Conservation (phyloP, 306 rosid species). For the Crataegus laevigata region DNA sequence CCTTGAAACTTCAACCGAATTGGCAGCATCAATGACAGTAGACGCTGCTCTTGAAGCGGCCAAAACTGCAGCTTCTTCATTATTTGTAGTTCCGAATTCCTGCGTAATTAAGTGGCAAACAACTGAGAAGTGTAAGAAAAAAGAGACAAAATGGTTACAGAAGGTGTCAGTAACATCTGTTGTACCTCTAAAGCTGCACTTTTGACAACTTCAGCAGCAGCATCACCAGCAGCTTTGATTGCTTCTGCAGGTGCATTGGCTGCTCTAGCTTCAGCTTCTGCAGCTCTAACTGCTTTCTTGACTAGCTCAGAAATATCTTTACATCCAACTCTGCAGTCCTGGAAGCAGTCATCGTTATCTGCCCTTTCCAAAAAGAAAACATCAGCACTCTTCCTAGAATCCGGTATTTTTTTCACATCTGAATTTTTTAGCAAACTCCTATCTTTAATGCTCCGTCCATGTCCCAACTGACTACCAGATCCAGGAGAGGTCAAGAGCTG, state of each 20-base stretch:
- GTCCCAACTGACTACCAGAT: conserved; percentile 59
- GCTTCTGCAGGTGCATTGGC: conserved; percentile 95
- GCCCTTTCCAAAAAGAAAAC: conserved; percentile 53
- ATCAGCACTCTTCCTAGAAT: conserved; percentile 48
- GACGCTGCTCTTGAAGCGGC: conserved; percentile 88
- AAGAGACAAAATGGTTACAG: neutral
- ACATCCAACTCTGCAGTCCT: conserved; percentile 69
- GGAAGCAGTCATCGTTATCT: conserved; percentile 76
- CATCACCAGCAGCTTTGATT: conserved; percentile 88
- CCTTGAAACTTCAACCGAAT: conserved; percentile 85
- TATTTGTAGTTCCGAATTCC: conserved; percentile 56
- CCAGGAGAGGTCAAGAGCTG: conserved; percentile 59
- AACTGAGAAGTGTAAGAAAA: conserved; percentile 3
- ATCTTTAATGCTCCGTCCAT: conserved; percentile 56
- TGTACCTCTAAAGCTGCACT: conserved; percentile 88
- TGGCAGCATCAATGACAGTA: conserved; percentile 89
- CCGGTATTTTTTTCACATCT: conserved; percentile 52
- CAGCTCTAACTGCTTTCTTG: conserved; percentile 77
- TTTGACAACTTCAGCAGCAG: conserved; percentile 94
- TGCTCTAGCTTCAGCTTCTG: conserved; percentile 91
- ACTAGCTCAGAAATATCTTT: conserved; percentile 70
- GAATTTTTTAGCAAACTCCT: conserved; percentile 40
- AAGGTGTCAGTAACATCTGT: neutral
- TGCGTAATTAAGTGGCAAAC: conserved; percentile 29
- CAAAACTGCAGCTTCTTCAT: conserved; percentile 77